Evolutionary conservation across 2,329 filamentous ascomycete genomes (phyloP).

Genomic region (Colletotrichum spinosum): DNA sequence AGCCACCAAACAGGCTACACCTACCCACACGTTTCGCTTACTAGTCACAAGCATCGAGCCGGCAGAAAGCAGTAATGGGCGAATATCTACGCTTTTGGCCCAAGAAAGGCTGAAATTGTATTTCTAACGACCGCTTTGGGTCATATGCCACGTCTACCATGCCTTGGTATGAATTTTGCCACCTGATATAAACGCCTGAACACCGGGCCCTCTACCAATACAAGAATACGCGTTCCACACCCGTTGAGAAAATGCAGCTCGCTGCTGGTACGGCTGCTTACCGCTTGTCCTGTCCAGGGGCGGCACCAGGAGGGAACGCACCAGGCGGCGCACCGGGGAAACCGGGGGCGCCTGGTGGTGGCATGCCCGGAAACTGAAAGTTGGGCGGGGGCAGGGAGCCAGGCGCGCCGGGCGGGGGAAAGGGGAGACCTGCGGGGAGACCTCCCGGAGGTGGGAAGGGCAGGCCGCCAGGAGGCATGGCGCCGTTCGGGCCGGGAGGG

Average conservation of each 20-base stretch:
- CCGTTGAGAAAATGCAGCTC: not conserved
- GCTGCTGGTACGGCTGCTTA: slow-evolving; percentile 39
- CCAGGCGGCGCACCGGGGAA: slow-evolving; percentile 48
- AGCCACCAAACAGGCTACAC: no score
- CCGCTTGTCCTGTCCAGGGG: slow-evolving; percentile 54
- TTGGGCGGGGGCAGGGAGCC: slow-evolving; percentile 57
- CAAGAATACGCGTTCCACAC: slow-evolving; percentile 18
- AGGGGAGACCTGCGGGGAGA: slow-evolving; percentile 40
- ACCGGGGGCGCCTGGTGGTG: slow-evolving; percentile 49
- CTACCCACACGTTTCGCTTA: no score
- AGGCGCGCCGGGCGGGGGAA: slow-evolving; percentile 42
- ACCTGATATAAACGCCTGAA: slow-evolving; percentile 44
- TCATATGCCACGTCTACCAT: slow-evolving; percentile 2
- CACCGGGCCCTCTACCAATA: slow-evolving; percentile 39
- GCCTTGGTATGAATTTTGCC: slow-evolving; percentile 32
- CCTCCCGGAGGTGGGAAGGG: slow-evolving; percentile 56
- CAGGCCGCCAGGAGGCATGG: slow-evolving; percentile 54
- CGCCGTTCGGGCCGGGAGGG: slow-evolving; percentile 52
- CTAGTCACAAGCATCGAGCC: no score
- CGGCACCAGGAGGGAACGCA: slow-evolving; percentile 49
- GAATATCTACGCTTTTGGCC: no score
- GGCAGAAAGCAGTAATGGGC: no score
- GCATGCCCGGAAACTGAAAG: slow-evolving; percentile 62
- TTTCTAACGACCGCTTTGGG: no score
- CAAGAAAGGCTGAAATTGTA: no score